Evolutionary conservation across 192 early-diverging fungal species (phyloP), one percentile per base, ranked within the genome.

Genomic region (Entomortierella chlamydospora): DNA sequence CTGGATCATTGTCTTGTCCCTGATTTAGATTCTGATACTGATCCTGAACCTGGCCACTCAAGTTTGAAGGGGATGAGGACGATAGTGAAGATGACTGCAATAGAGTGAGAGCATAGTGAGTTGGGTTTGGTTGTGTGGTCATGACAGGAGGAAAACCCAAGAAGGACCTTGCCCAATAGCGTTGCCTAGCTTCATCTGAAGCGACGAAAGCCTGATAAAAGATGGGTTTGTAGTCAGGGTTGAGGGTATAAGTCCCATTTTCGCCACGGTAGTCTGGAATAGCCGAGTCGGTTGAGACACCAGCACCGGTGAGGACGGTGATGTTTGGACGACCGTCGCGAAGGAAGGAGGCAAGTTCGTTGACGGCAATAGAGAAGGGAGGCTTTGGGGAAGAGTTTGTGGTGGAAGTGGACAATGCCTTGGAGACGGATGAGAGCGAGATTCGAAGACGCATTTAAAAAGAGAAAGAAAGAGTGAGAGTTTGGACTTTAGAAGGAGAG

Each of bases 141-240:
- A 83, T 73, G 57, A 96, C 90, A 7, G 84, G 87, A 2, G 88
- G 87, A 81, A 89, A 96, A 0, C 97, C 97, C 11, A 97, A 83
- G 80, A 90, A 95, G 15, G 91, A 92, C 8, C 97, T 88, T 13
- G 94, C 92, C 97, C 97, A 98, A 84, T 98, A 98, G 4, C 97
- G 87, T 66, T 93, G 94, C 6, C 95, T 81, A 42, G 70, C 62
- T 17, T 57, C 57, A 39, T 70, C 71, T 8, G 66, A 73, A 20
- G 51, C 49, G 42, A 68, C 66, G 61, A 84, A 82, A 57, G 91
- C 89, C 62, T 94, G 92, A 77, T 91, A 95, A 61, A 89, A 89
- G 62, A 96, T 93, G n/a, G 96, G 96, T 54, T 86, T 87, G 78
- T 95, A 95, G 49, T 90, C 89, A 49, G 88, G 87, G 73, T 93